These are phyloP conservation scores for Magnaporthiopsis rhizophila DNA, from an alignment of 2,329 filamentous ascomycete species.

Conservation along the genomic window DNA sequence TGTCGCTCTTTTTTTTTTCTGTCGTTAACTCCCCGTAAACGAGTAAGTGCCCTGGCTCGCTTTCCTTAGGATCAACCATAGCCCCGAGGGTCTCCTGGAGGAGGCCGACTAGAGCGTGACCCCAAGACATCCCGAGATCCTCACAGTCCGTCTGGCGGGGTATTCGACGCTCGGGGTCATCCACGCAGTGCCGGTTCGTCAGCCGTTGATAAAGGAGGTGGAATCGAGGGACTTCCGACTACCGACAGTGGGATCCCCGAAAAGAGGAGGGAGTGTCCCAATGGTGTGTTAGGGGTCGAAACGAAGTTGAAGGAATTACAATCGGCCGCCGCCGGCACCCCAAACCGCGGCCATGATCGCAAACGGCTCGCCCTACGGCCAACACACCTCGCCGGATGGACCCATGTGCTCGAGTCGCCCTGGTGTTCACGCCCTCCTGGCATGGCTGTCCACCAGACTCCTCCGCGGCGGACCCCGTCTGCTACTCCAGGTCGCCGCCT, in stretches of 20 bases:
- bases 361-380: neutral
- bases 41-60: neutral
- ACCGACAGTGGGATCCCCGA: neutral
- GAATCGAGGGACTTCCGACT: neutral
- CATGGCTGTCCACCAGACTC: slow-evolving; percentile 21
- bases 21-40: neutral
- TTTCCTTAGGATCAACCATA: neutral
- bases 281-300: neutral
- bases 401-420: slow-evolving; percentile 1
- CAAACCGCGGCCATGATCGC: neutral
- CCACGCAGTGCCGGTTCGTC: neutral
- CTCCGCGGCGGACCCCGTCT: slow-evolving; percentile 21
- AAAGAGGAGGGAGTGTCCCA: neutral
- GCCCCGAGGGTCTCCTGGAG: neutral
- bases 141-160: neutral
- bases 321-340: too few relatives aligned
- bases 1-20: neutral
- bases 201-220: neutral
- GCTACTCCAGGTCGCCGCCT: slow-evolving; percentile 18
- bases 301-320: neutral
- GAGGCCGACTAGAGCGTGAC: neutral
- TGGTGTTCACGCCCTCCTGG: slow-evolving; percentile 13
- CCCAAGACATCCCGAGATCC: neutral
- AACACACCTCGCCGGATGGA: slow-evolving; percentile 3
- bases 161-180: neutral